These are phyloP conservation scores for Mallotus nudiflorus DNA, from an alignment of 345 rosid genomes.

Conservation along the genomic window DNA sequence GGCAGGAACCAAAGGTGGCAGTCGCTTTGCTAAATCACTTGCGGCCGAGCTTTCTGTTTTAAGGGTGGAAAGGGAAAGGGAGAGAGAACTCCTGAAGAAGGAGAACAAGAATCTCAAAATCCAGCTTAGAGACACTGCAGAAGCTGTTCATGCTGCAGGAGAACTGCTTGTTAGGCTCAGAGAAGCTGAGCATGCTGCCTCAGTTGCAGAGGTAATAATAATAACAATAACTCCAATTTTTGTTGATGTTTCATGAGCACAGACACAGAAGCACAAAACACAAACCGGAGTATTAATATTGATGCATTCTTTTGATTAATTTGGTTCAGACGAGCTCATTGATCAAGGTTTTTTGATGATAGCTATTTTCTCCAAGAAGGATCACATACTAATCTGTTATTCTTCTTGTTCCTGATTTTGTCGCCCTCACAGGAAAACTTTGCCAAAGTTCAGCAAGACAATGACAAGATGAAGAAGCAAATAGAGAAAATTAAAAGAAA, in stretches of 20 bases:
- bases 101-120: conserved; percentile 76
- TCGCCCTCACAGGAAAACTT: conserved; percentile 70
- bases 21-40: conserved; percentile 74
- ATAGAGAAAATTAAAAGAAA: conserved; percentile 80
- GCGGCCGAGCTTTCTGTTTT: conserved; percentile 76
- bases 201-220: conserved; percentile 84
- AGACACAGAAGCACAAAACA: too few relatives aligned
- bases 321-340: too few relatives aligned
- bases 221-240: too few relatives aligned
- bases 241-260: too few relatives aligned
- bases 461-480: conserved; percentile 86
- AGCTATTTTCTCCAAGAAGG: too few relatives aligned
- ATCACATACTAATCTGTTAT: not conserved
- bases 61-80: conserved; percentile 79
- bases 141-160: conserved; percentile 98
- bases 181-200: conserved; percentile 88
- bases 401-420: not conserved
- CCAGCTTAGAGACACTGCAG: conserved; percentile 93
- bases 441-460: conserved; percentile 52
- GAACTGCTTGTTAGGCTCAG: conserved; percentile 87
- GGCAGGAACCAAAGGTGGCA: conserved; percentile 80
- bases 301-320: too few relatives aligned
- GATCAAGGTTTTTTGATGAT: too few relatives aligned
- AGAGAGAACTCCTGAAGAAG: conserved; percentile 65
- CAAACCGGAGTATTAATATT: too few relatives aligned